Percentiles rank a stretch among this genome's conserved stretches.
These are phyloP conservation scores for Plasmodium gonderi DNA, from an alignment of 169 alveolate species.

Conservation along the genomic window DNA sequence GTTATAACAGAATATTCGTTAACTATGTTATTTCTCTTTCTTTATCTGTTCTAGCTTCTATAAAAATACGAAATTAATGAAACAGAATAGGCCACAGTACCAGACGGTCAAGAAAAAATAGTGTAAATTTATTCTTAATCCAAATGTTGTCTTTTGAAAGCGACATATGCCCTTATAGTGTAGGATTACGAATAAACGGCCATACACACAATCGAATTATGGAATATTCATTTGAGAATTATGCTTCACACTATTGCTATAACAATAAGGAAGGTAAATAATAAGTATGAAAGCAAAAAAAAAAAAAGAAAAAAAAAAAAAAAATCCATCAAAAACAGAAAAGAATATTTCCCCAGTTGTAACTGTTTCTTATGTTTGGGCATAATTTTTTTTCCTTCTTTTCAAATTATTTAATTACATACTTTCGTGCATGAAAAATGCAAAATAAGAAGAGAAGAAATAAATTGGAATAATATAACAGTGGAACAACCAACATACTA, in stretches of 20 bases:
- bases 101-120: too few relatives aligned
- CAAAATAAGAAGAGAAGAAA: too few relatives aligned
- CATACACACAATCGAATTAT: too few relatives aligned
- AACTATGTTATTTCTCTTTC: not conserved
- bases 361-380: not conserved
- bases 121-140: not conserved
- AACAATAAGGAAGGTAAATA: not conserved
- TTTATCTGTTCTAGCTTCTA: not conserved
- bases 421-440: too few relatives aligned
- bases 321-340: not conserved
- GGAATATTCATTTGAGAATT: too few relatives aligned
- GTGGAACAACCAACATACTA: slow-evolving; percentile 1
- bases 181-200: too few relatives aligned
- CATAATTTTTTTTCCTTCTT: too few relatives aligned
- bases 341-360: not conserved
- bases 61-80: too few relatives aligned
- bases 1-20: not conserved
- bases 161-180: not conserved
- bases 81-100: too few relatives aligned
- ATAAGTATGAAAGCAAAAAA: too few relatives aligned
- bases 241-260: not conserved
- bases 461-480: not conserved
- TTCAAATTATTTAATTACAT: too few relatives aligned
- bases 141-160: not conserved
- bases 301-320: too few relatives aligned